phyloP scores from a whole-genome alignment of 2,329 filamentous ascomycete genomes.

The Nemania bipapillata region DNA sequence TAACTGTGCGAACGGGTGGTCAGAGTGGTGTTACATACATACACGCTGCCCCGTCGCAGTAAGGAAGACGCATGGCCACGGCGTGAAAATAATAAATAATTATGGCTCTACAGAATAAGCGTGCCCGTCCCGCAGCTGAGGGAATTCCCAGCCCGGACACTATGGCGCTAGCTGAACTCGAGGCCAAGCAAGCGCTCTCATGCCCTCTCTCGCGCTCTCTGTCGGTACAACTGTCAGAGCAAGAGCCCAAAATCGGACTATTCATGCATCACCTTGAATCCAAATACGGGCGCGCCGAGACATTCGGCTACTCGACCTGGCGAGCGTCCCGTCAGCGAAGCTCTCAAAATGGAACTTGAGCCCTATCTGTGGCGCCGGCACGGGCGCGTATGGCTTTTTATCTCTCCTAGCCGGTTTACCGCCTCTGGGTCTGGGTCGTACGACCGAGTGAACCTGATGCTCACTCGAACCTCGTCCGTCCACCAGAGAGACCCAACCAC shows the following conservation, averaged over 20 bases:
- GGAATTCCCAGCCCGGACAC: conserved; percentile 9
- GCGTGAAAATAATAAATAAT: background rate
- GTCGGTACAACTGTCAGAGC: background rate
- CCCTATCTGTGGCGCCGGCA: conserved; percentile 4
- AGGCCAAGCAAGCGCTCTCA: too few relatives aligned
- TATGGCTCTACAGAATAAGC: background rate
- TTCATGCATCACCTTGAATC: background rate
- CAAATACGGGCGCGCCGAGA: conserved; percentile 14
- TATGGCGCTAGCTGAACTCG: conserved; percentile 13
- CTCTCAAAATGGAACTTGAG: conserved; percentile 8
- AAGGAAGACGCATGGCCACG: background rate
- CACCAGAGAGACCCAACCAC: background rate
- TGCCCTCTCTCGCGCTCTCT: background rate
- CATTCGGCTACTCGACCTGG: background rate
- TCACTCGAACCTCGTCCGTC: conserved; percentile 9
- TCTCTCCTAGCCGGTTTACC: background rate
- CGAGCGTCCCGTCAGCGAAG: background rate
- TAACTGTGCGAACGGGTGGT: background rate
- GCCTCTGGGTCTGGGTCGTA: conserved; percentile 13
- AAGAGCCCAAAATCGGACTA: background rate
- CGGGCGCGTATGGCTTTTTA: conserved; percentile 7
- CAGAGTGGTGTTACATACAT: background rate
- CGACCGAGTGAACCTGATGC: background rate
- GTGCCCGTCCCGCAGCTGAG: conserved; percentile 6
- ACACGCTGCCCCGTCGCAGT: background rate